Percentiles rank a stretch among this genome's conserved stretches.
phyloP scores from a whole-genome alignment of 495 filamentous ascomycete species.

The Friedmanniomyces simplex region DNA sequence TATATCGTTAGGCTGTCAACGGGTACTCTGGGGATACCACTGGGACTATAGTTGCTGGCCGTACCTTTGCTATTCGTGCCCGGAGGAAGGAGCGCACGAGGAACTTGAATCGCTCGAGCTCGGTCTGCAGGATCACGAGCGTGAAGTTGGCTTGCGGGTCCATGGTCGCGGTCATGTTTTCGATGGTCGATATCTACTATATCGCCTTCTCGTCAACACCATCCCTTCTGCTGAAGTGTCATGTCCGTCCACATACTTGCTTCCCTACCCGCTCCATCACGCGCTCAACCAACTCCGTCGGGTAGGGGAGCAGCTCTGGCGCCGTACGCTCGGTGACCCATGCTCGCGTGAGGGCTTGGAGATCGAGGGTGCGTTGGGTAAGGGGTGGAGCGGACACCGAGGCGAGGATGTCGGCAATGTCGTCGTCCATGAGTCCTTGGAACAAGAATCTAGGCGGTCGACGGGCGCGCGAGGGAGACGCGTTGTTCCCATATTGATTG shows the following conservation, averaged over 20 bases:
- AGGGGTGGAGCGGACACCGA: slow-evolving; percentile 57
- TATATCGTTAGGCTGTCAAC: no score
- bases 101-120: slow-evolving; percentile 87
- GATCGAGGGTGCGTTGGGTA: slow-evolving; percentile 59
- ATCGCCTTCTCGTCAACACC: background rate
- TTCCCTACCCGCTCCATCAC: slow-evolving; percentile 61
- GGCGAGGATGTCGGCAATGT: slow-evolving; percentile 82
- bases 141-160: slow-evolving; percentile 82
- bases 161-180: slow-evolving; percentile 49
- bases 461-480: background rate
- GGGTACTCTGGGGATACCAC: no score
- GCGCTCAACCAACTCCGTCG: slow-evolving; percentile 57
- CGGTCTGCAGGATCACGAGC: slow-evolving; percentile 91
- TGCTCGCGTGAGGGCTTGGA: slow-evolving; percentile 78
- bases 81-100: slow-evolving; percentile 76
- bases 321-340: slow-evolving; percentile 88
- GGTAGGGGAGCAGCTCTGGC: slow-evolving; percentile 70
- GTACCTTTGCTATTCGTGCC: slow-evolving; percentile 69
- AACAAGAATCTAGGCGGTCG: background rate
- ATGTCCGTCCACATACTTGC: slow-evolving; percentile 40
- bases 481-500: background rate
- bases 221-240: background rate
- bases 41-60: no score
- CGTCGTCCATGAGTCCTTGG: slow-evolving; percentile 42
- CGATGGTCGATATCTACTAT: slow-evolving; percentile 37